Percentiles rank a stretch among this genome's conserved stretches.
phyloP scores from a whole-genome alignment of 2,329 filamentous ascomycete genomes.

The Talaromyces sp. region DNA sequence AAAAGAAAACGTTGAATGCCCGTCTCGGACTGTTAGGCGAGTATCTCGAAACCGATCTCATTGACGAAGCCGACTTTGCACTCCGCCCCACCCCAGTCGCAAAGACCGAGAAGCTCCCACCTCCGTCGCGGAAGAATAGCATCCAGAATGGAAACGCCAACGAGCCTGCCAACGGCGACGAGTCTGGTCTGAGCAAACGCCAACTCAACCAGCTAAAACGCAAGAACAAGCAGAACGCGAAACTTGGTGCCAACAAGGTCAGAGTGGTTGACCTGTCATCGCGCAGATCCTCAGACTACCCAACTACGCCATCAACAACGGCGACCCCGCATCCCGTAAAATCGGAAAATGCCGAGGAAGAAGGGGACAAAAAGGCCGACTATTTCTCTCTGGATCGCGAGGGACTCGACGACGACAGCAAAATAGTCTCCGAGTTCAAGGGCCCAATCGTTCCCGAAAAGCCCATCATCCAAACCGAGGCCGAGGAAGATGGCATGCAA shows the following conservation, averaged over 20 bases:
- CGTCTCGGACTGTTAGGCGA: slow-evolving; percentile 81
- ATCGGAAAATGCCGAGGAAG: slow-evolving; percentile 54
- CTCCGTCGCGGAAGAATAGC: slow-evolving; percentile 38
- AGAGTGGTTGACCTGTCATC: slow-evolving; percentile 81
- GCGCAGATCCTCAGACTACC: slow-evolving; percentile 59
- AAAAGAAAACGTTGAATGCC: slow-evolving; percentile 80
- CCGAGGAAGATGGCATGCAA: slow-evolving; percentile 69
- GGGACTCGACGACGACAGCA: slow-evolving; percentile 80
- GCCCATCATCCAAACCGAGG: slow-evolving; percentile 74
- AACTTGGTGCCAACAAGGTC: slow-evolving; percentile 83
- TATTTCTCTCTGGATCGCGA: slow-evolving; percentile 85
- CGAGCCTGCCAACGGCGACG: slow-evolving; percentile 53
- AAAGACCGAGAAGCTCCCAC: slow-evolving; percentile 48
- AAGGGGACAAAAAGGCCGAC: slow-evolving; percentile 63
- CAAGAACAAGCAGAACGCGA: slow-evolving; percentile 84
- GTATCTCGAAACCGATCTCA: slow-evolving; percentile 76
- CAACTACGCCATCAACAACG: slow-evolving; percentile 52
- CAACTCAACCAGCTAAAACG: slow-evolving; percentile 93
- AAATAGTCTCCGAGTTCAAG: slow-evolving; percentile 94
- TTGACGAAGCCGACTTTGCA: slow-evolving; percentile 57
- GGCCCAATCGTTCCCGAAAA: slow-evolving; percentile 75
- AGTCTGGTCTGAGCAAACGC: slow-evolving; percentile 75
- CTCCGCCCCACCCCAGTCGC: slow-evolving; percentile 37
- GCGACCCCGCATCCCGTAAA: slow-evolving; percentile 54
- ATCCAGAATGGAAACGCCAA: slow-evolving; percentile 41